Evolutionary conservation across 768 basidiomycete genomes (phyloP), one percentile per base, ranked within the genome.

Genomic region (Artomyces pyxidatus): DNA sequence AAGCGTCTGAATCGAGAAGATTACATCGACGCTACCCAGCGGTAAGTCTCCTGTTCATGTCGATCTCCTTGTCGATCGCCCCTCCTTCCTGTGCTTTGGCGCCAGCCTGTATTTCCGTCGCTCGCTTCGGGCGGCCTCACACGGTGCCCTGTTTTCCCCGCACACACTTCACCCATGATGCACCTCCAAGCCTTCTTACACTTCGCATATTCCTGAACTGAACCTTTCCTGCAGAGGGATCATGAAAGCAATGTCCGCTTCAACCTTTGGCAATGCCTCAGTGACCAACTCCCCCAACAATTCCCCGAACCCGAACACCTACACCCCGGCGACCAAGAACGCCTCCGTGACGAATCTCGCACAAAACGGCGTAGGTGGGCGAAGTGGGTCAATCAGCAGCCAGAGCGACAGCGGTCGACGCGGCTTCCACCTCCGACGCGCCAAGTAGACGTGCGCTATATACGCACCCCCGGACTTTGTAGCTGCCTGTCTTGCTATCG

Each of bases 11-110:
- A 78, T 51, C 69, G 80, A 35, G 77, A 83, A 46, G 72, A 76
- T 37, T 87, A 87, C 51, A 67, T 87, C 3, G 83, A 86, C 58
- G 82, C 83, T 6, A 86, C 84, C 14, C 85, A 86, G 59, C 68
- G 85, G 85, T 84, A 48, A 39, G 58, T 53, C 48, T 29, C 30
- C 29, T 21, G 14, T 35, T 7, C 23, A 7, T 48, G 25, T 43
- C 28, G 23, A 16, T 32, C 21, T 47, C 8, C 25, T 30, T 42
- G 5, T 6, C 30, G 9, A 17, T 17, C 53, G 69, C 26, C 29
- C 9, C 12, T 25, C 25, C 11, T 21, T 23, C 14, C 25, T 3
- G 12, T 28, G 12, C 38, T 17, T 26, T 22, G 57, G 11, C 16
- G 37, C 16, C 16, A 27, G 26, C 21, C 41, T 12, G 16, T 42